Evolutionary conservation across 768 basidiomycete species (phyloP).

Genomic region (Basidioascus undulatus): DNA sequence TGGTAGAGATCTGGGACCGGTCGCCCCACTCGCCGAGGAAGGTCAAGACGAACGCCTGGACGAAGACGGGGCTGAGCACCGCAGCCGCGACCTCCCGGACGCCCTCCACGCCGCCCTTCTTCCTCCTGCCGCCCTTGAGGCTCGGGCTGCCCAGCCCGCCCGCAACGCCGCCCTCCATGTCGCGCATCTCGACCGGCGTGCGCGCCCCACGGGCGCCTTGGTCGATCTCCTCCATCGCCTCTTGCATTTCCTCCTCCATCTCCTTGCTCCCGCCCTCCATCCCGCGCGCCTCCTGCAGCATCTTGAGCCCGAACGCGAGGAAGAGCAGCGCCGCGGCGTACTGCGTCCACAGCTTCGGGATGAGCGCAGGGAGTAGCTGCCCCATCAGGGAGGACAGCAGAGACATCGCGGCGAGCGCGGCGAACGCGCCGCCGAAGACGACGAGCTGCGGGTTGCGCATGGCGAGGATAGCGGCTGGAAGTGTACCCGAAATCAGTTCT

Average conservation of each 20-base stretch:
- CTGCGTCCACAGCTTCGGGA: conserved; percentile 48
- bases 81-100: conserved; percentile 42
- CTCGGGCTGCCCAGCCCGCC: neutral
- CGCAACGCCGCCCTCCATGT: conserved; percentile 41
- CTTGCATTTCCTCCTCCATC: conserved; percentile 78
- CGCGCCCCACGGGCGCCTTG: conserved; percentile 24
- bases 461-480: conserved; percentile 54
- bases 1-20: conserved; percentile 87
- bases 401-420: conserved; percentile 76
- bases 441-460: conserved; percentile 60
- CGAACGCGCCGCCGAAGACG: conserved; percentile 73
- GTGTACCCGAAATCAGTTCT: neutral
- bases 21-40: conserved; percentile 99
- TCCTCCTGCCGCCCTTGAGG: neutral
- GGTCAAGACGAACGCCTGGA: conserved; percentile 79
- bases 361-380: conserved; percentile 58
- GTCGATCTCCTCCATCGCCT: conserved; percentile 87
- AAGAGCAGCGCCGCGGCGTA: conserved; percentile 56
- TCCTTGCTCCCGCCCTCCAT: conserved; percentile 48
- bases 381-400: conserved; percentile 83
- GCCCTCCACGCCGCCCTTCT: conserved; percentile 7
- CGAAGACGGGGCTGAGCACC: conserved; percentile 79
- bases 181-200: conserved; percentile 25
- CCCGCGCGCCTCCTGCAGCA: conserved; percentile 57
- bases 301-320: conserved; percentile 67